Base-by-base conservation (phyloP, 1,284 basidiomycete genomes). In the Pterula multifida region DNA sequence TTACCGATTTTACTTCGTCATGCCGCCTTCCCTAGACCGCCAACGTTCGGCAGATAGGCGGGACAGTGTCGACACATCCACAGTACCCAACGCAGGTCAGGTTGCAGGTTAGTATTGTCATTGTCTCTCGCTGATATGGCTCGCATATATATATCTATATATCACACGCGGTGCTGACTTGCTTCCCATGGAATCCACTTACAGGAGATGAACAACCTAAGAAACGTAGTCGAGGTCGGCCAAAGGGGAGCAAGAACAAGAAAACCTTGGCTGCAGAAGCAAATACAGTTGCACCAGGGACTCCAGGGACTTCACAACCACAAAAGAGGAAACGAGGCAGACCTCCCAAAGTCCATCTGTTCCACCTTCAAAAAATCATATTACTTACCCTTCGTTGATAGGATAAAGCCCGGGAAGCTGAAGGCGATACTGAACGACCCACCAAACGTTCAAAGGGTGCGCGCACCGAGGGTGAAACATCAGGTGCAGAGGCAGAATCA, bases 211-310 rank as follows among this genome's bases (percentile, higher is more conserved):
- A 13, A 13, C 11, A 24, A 23, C 9, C 45, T 6, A 28, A 61
- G 55, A 89, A 87, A 68, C 80, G 85, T 58, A 77, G 81, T 59
- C 76, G 85, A 47, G 85, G 85, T 49, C 77, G 85, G 55, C 86
- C 85, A 54, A 86, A 81, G 64, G 85, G 85, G 60, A 84, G 81
- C 65, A 88, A 82, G 68, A 89, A 89, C 66, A 88, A 87, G 75
- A 85, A 81, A 62, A 62, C 70, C 51, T 61, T 68, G 57, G 56
- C 67, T 39, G 61, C 71, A 12, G 57, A 68, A 17, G 58, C 66
- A 3, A 57, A 69, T 22, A 63, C 64, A 47, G 58, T 68, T 47
- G 61, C 70, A 23, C 56, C 70, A 15, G 54, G 64, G 4, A 55
- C 63, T 25, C 67, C 65, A 21, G 4, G 21, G n/a, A 22, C 6